Base-by-base conservation (phyloP, 768 basidiomycete genomes). In the Tubosaeta sp. region DNA sequence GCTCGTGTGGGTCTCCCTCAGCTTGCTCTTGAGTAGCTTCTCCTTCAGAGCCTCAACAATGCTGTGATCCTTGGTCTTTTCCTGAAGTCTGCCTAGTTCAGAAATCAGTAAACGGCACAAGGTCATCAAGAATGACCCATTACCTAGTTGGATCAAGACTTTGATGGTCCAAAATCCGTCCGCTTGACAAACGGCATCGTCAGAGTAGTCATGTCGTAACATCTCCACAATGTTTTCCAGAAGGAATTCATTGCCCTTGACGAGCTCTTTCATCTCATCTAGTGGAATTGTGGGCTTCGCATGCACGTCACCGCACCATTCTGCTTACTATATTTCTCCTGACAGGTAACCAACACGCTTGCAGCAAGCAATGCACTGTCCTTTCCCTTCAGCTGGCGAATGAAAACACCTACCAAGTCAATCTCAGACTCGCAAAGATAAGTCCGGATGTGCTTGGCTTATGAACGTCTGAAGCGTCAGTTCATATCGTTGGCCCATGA, bases 161-260 rank as follows among this genome's bases (percentile, higher is more conserved):
- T 19, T n/a, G 14, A 50, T 43, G 22, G 43, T 27, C 32, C 13
- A 10, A 14, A 43, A 50, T 2, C 49, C 49, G 43, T 43, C 42
- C 1, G 57, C 44, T 11, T 6, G 39, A 12, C 60, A 60, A 0
- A 65, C 42, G 12, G 63, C 60, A 25, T 64, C 63, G 11, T 65
- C 60, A 14, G 65, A 65, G 32, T 50, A 62, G 51, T 65, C 57
- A 5, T 50, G 17, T 37, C 44, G 48, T 11, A 62, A 17, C 63
- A 64, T 64, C 11, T 39, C 42, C 9, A 64, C 54, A 1, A 64
- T 65, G 5, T 54, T 25, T 43, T 53, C 50, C 5, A 54, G 48
- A n/a, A 55, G 42, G 26, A 34, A 5, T 34, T 34, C 10, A 11
- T 34, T 13, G 33, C 4, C n/a, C 27, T 35, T 46, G 16, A 62